Evolutionary conservation across 768 basidiomycete genomes (phyloP), one percentile per base, ranked within the genome.

Genomic region (Leccinellum rugosiceps): DNA sequence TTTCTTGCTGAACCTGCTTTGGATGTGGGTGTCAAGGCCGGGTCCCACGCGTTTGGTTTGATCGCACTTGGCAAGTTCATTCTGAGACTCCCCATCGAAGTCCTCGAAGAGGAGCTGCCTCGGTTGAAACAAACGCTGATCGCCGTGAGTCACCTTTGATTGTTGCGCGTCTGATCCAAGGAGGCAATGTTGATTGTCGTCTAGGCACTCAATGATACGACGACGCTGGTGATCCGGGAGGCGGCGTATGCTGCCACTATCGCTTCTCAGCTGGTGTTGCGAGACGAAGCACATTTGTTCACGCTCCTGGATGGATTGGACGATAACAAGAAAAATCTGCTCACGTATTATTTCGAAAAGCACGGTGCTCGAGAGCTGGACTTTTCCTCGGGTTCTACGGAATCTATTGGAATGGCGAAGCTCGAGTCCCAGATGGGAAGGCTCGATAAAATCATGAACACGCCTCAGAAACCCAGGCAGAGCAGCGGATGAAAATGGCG

Each of bases 301-400:
- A 77, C 83, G 35, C 81, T 94, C 17, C 75, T 94, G 46, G 89
- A 91, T 56, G 89, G 88, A 6, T 77, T 94, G 43, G 84, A 90
- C n/a, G 88, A 92, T 58, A 90, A 91, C 65, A 92, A 94, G 79
- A 93, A 92, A 78, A 93, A 94, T 67, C 76, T 94, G 17, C 76
- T 94, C 50, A 92, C 92, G 2, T 94, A 94, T 63, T 77, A 92
- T 56, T 94, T 94, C 62, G 92, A 93, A 70, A 94, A 93, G 70
- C 89, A 93, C 65, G 86, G 86, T 31, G 88, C 82, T 10, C 78
- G 92, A 21, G 88, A 83, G 45, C 63, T 70, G 51, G 70, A 71
- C 52, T 72, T 72, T 51, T 68, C 66, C 13, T 66, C 65, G 26
- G 69, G 68, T 4, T 68, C 68, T 38, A 74, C 76, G 9, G 72